Conservation (phyloP, 805 yeast species). For the Candida ovalis region DNA sequence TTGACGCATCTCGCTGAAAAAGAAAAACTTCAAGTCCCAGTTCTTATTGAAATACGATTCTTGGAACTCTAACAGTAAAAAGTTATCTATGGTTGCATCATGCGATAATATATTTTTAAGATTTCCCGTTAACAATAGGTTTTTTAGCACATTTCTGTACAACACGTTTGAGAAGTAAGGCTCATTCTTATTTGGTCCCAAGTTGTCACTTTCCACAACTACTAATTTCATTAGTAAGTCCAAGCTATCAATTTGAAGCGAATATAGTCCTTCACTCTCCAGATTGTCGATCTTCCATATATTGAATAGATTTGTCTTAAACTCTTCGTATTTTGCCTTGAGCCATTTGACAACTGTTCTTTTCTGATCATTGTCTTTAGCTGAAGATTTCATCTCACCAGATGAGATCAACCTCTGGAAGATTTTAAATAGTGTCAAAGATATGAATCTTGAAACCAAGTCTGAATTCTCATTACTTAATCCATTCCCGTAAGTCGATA, state of each 20-base stretch:
- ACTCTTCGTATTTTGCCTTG: conserved; percentile 51
- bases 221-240: conserved; percentile 55
- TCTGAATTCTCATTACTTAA: conserved; percentile 22
- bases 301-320: conserved; percentile 41
- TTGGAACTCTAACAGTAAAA: conserved; percentile 44
- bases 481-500: conserved; percentile 11
- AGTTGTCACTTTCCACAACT: conserved; percentile 50
- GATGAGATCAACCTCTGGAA: conserved; percentile 47
- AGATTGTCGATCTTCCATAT: conserved; percentile 35
- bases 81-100: conserved; percentile 45
- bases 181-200: conserved; percentile 48
- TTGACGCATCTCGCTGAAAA: conserved; percentile 47
- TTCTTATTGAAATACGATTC: conserved; percentile 50
- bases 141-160: conserved; percentile 39
- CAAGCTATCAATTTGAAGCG: conserved; percentile 49
- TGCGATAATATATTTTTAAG: conserved; percentile 35
- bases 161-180: conserved; percentile 60
- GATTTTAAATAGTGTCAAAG: conserved; percentile 39
- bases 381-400: conserved; percentile 36
- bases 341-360: conserved; percentile 62
- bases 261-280: conserved; percentile 34
- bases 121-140: conserved; percentile 31
- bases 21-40: conserved; percentile 79
- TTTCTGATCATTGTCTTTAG: conserved; percentile 37
- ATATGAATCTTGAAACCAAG: conserved; percentile 33